Base-by-base conservation (phyloP, 129 eudicot genomes). In the Lactuca sativa region DNA sequence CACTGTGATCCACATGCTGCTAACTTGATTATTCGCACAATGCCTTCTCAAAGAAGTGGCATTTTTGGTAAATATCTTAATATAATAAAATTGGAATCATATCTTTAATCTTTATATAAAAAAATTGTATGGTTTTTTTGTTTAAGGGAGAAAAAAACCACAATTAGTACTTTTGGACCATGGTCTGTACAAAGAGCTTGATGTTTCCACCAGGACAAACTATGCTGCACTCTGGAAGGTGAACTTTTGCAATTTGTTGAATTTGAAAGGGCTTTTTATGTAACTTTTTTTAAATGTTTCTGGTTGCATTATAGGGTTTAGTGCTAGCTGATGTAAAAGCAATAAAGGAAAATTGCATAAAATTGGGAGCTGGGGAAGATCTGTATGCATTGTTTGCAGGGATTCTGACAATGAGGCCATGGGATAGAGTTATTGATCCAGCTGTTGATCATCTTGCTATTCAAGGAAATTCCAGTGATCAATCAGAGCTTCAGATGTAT, bases 1-100 rank as follows among this genome's bases (percentile, higher is more conserved):
- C 98, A 93, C 72, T 93, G 98, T 83, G 97, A 93, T 79, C 98
- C 97, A 14, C 98, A 93, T 85, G 85, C 82, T 69, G 97, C 97
- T 33, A 93, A 89, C 64, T 74, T 89, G 75, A 76, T 93, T 32
- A 78, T 93, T 81, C 98, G 98, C 62, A 82, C 82, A 16, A 66
- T 82, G 76, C 98, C 98, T 64, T 74, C 85, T 17, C 66, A 74
- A 40, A 57, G 48, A 36, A 69, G 80, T 62, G 81, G 82, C 62
- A 51, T 86, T 61, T 82, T 92, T 57, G 96, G 98, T 92, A 67
- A 80, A 84, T 0, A 67, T 47, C 56, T 34, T 74, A 40, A 43
- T 65, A 49, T 25, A 18, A 51, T 30, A 54, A 66, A 56, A 36
- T 43, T 65, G 13, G 36, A 47, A 41, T 56, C 12, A 44, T 64